Conservation (phyloP, 2,329 filamentous ascomycete species). For the Stagonosporopsis vannaccii region DNA sequence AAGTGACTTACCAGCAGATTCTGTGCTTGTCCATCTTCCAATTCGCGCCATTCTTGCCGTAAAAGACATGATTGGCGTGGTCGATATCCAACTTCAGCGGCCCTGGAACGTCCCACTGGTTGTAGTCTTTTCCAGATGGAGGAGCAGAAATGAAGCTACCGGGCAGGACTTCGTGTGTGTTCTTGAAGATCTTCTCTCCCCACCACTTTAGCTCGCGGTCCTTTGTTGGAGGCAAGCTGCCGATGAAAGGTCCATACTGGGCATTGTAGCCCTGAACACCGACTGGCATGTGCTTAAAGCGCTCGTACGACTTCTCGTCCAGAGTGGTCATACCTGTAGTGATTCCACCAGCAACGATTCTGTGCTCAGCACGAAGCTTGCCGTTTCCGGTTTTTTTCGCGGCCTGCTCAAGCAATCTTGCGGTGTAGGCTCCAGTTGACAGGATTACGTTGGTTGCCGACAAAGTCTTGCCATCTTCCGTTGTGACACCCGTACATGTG, state of each 20-base stretch:
- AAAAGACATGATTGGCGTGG: constrained; percentile 65
- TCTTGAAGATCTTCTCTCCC: constrained; percentile 47
- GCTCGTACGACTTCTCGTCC: constrained; percentile 37
- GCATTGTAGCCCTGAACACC: constrained; percentile 43
- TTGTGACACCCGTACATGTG: constrained; percentile 48
- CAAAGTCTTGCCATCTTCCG: constrained; percentile 42
- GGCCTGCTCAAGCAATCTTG: constrained; percentile 57
- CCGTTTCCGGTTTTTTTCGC: constrained; percentile 55
- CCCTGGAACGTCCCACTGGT: constrained; percentile 67
- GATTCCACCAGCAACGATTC: constrained; percentile 65
- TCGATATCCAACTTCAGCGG: constrained; percentile 65
- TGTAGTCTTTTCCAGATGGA: constrained; percentile 64
- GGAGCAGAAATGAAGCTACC: constrained; percentile 65
- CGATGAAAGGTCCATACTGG: constrained; percentile 41
- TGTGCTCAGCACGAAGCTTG: constrained; percentile 61
- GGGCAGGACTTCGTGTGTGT: constrained; percentile 49
- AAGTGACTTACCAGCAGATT: constrained; percentile 66
- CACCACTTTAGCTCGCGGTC: constrained; percentile 47
- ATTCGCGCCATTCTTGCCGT: constrained; percentile 61
- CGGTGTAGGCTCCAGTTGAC: constrained; percentile 54
- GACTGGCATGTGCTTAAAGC: constrained; percentile 45
- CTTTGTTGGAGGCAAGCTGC: constrained; percentile 42
- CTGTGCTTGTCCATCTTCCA: constrained; percentile 69
- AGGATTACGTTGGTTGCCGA: constrained; percentile 44
- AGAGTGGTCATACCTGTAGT: constrained; percentile 58